Conservation (phyloP, 805 yeast genomes). For the Tetrapisispora namnaoensis region DNA sequence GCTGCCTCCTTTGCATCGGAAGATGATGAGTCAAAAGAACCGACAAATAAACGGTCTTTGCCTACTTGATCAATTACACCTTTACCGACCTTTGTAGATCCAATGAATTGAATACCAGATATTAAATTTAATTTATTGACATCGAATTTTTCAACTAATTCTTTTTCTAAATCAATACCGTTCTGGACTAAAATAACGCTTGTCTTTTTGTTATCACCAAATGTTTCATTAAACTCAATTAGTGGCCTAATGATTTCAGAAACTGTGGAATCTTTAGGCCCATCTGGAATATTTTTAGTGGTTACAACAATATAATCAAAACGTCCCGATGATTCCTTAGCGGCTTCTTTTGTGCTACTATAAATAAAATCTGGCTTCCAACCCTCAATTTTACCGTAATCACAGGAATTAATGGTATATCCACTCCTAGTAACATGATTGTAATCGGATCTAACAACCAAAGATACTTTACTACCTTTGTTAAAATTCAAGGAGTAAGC, state of each 20-base stretch:
- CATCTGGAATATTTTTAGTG: constrained; percentile 63
- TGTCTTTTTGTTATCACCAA: constrained; percentile 23
- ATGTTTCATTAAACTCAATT: constrained; percentile 29
- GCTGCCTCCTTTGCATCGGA: constrained; percentile 29
- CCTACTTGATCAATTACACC: constrained; percentile 44
- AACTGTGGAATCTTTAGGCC: constrained; percentile 33
- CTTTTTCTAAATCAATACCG: constrained; percentile 56
- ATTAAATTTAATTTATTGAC: constrained; percentile 32
- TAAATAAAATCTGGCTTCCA: constrained; percentile 52
- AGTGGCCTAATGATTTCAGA: constrained; percentile 45
- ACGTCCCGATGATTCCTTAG: constrained; percentile 32
- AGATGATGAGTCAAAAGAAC: constrained; percentile 38
- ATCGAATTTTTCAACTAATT: constrained; percentile 38
- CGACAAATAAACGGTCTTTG: constrained; percentile 41
- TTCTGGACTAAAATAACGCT: constrained; percentile 53
- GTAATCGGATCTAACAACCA: constrained; percentile 59
- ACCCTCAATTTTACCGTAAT: constrained; percentile 44
- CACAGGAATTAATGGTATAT: constrained; percentile 48
- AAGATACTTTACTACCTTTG: constrained; percentile 43
- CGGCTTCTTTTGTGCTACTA: constrained; percentile 35
- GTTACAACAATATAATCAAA: constrained; percentile 55
- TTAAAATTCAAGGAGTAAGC: constrained; percentile 50
- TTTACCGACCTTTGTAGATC: constrained; percentile 40
- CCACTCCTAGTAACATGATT: constrained; percentile 43
- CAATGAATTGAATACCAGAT: constrained; percentile 57